A percentile compares a stretch with the other conserved stretches of the same genome.
These are phyloP conservation scores for Exophiala calicioides DNA, from an alignment of 2,329 filamentous ascomycete genomes.

Conservation along the genomic window DNA sequence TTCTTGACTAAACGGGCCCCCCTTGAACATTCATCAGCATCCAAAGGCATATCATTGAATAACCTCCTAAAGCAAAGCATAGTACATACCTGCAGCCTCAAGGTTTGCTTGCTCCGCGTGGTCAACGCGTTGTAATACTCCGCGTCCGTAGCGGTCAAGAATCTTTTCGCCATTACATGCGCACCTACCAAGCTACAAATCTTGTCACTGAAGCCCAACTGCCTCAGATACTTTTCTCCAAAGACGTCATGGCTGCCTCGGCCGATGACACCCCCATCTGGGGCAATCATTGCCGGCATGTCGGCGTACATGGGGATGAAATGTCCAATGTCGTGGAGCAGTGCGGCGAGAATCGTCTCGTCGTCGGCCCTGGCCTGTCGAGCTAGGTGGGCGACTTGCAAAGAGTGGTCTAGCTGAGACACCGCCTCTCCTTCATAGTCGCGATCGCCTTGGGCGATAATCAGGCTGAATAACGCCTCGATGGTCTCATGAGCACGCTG, in stretches of 20 bases:
- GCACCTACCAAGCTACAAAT: constrained; percentile 34
- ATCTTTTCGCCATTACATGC: constrained; percentile 37
- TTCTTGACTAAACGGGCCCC: constrained; percentile 28
- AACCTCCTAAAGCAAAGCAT: too few species aligned
- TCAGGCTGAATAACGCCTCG: too few species aligned
- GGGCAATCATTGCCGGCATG: too few species aligned
- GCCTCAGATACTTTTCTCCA: constrained; percentile 33
- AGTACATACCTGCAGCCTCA: too few species aligned
- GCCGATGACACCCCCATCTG: constrained; percentile 37
- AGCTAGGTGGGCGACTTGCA: constrained; percentile 13
- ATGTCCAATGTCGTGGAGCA: constrained; percentile 48
- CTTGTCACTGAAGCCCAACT: constrained; percentile 34
- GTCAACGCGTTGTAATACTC: constrained; percentile 33
- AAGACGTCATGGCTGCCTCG: constrained; percentile 33
- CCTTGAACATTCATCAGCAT: too few species aligned
- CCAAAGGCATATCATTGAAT: too few species aligned
- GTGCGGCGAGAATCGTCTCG: constrained; percentile 39
- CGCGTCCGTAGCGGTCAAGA: constrained; percentile 34
- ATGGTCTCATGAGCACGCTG: too few species aligned
- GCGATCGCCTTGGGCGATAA: too few species aligned
- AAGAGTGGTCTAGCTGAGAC: constrained; percentile 10
- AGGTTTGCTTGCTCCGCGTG: constrained; percentile 33
- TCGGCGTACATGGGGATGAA: constrained; percentile 37
- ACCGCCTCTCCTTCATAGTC: constrained; percentile 14
- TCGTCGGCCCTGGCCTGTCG: constrained; percentile 10